A percentile compares a stretch with the other conserved stretches of the same genome.
These are phyloP conservation scores for Sporothrix protearum DNA, from an alignment of 2,329 filamentous ascomycete genomes.

Conservation along the genomic window DNA sequence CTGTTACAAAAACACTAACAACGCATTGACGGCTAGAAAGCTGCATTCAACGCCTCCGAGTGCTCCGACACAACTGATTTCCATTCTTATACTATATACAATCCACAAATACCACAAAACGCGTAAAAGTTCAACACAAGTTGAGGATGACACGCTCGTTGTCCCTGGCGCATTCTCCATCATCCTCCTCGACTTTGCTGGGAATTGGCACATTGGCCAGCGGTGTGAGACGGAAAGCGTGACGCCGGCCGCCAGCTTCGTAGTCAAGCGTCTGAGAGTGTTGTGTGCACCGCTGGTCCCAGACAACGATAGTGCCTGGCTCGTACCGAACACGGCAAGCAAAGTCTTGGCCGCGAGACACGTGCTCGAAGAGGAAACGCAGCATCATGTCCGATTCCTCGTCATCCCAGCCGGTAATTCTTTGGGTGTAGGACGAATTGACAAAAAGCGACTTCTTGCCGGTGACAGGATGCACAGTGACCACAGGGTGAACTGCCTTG, in stretches of 20 bases:
- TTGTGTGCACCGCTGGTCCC: conserved; percentile 30
- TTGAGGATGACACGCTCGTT: conserved; percentile 26
- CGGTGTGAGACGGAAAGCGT: conserved; percentile 35
- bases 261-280: conserved; percentile 31
- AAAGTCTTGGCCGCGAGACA: conserved; percentile 47
- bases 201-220: conserved; percentile 44
- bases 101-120: neutral
- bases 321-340: conserved; percentile 48
- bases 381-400: conserved; percentile 69
- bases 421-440: conserved; percentile 55
- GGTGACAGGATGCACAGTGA: conserved; percentile 76
- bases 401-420: conserved; percentile 76
- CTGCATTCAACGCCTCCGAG: no score
- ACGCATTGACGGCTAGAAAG: no score
- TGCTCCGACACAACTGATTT: neutral
- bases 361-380: conserved; percentile 43
- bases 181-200: conserved; percentile 27
- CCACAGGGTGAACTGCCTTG: conserved; percentile 69
- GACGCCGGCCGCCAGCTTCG: conserved; percentile 26
- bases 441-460: conserved; percentile 81
- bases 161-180: conserved; percentile 25
- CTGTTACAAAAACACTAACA: no score
- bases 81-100: neutral
- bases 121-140: conserved; percentile 20
- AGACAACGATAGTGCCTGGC: conserved; percentile 46